These are phyloP conservation scores for Dacryopinax spathularia DNA, from an alignment of 768 basidiomycete genomes.

Conservation along the genomic window DNA sequence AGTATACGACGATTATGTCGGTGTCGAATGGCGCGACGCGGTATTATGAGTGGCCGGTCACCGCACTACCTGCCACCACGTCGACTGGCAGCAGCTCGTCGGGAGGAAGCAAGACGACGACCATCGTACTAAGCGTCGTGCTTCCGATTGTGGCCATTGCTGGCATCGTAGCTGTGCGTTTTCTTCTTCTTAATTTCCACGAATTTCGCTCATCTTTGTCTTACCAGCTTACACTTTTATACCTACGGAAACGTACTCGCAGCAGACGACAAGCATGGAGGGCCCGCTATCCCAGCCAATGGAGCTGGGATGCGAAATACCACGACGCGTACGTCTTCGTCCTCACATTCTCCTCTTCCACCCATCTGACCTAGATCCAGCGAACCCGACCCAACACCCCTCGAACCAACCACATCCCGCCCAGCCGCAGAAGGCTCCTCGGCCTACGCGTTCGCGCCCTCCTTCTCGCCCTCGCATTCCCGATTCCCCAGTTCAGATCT, in stretches of 20 bases:
- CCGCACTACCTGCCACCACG: no score
- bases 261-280: background rate
- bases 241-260: background rate
- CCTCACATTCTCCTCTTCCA: background rate
- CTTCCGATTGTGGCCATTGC: background rate
- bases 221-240: background rate
- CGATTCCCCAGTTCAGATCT: background rate
- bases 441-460: background rate
- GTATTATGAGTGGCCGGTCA: background rate
- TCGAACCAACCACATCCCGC: background rate
- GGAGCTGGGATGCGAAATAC: conserved; percentile 1
- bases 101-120: background rate
- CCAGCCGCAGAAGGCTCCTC: background rate
- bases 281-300: background rate
- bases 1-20: background rate
- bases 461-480: background rate
- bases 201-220: no score
- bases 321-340: background rate
- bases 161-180: background rate
- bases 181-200: background rate
- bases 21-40: background rate
- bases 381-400: background rate
- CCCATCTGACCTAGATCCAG: background rate
- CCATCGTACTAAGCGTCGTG: background rate
- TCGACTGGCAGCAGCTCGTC: background rate